Base-by-base conservation (phyloP, 345 rosid species). In the Eucalyptus shirleyi region DNA sequence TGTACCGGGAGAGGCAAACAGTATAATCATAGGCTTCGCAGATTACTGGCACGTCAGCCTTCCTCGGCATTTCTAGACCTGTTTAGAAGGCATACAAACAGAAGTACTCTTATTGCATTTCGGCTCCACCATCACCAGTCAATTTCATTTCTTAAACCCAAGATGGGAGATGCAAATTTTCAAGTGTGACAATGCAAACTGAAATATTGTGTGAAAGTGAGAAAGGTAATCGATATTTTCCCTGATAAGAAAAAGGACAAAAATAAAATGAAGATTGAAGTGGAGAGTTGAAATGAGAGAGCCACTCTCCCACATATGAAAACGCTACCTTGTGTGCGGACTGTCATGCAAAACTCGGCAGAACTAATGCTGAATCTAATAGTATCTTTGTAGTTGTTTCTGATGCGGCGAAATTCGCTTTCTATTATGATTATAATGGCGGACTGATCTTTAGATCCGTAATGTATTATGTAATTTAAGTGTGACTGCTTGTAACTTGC, bases 341-440 rank as follows among this genome's bases (percentile, higher is more conserved):
- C 40, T 12, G 23, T 69, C 44, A 17, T 34, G 24, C 81, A 34
- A 34, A 67, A 32, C 37, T 16, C 9, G 23, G 80, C 80, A 67
- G 11, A 16, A 32, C 42, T 3, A 32, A 67, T 32, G 80, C 80
- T 67, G 80, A 32, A 67, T 1, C 23, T 67, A 32, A 67, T 60
- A 28, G 69, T 60, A 60, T 60, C 69, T 28, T 28, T 12, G 32
- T 12, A 60, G 16, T 28, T 60, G 69, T 26, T 26, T 60, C 69
- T 60, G 69, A 60, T 12, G 69, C 2, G 16, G 16, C 0, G 67
- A 60, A 28, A 28, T 0, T 60, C 32, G 8, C 32, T 2, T 28
- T 60, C 69, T 28, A 28, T 60, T 60, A 60, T 60, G 69, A 60
- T 60, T 28, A 60, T 60, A 60, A 60, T 60, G 32, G 69, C 0